Base-by-base conservation (phyloP, 768 basidiomycete species). In the Boletus insuetus region DNA sequence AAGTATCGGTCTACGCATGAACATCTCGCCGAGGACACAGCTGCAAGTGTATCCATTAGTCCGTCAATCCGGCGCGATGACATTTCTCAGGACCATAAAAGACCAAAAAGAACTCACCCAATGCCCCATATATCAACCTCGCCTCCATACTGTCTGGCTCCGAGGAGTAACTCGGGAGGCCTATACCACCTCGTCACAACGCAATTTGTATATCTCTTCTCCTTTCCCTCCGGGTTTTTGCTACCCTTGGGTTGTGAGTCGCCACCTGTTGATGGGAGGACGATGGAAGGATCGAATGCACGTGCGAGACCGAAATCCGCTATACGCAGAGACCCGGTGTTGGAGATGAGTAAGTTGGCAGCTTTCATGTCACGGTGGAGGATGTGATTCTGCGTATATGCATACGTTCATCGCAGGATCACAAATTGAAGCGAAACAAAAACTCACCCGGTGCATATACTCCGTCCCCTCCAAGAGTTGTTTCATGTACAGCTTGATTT, bases 311-410 rank as follows among this genome's bases (percentile, higher is more conserved):
- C 97, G 61, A 99, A 98, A 71, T 99, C 97, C 5, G 95, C 97
- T 55, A 99, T 89, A 63, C 86, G 86, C 16, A 98, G 77, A 20
- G 80, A 78, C 5, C 97, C 97, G 6, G 78, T 74, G 67, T 95
- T 94, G 52, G 87, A 89, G 49, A 99, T 96, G 45, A 99, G 85
- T 47, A 98, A 75, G 68, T 99, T 99, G 34, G 97, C 97, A 5
- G 97, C 91, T 69, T 99, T 99, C 90, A 99, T 95, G 64, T 99
- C 97, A 43, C 97, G 93, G 70, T 99, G 97, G 5, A 99, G 79
- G 64, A 98, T 96, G 61, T 92, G 85, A 72, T 98, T 97, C 96
- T 98, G 55, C 22, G 43, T 53, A 32, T 35, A 54, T 51, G 56
- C 47, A 54, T 51, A 37, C 57, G 51, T 58, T 37, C 53, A 53